Base-by-base conservation (phyloP, 2,329 filamentous ascomycete genomes). In the Neodidymelliopsis sp. region DNA sequence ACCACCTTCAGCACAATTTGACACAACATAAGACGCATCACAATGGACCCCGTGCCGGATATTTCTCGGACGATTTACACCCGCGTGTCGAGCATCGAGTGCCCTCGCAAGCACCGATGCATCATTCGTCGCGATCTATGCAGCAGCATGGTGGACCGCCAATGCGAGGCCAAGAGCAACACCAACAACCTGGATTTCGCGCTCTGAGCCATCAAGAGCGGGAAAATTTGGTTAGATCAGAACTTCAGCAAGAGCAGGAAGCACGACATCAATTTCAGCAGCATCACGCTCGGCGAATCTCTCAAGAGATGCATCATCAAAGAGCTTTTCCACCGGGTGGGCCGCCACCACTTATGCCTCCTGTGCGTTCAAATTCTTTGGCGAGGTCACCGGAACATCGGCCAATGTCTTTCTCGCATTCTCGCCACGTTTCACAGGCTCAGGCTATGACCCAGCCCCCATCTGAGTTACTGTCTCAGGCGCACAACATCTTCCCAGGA, bases 1-100 rank as follows among this genome's bases (percentile, higher is more conserved):
- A 67, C 25, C 66, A 62, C 34, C 64, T 63, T 15, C 60, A 64
- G 42, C 63, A 62, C 24, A 53, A 57, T 16, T 43, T 63, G 18
- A 59, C 66, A 10, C 69, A 68, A 25, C 59, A 65, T 15, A 70
- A 69, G 40, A 49, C 60, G 19, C 60, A 63, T 29, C 60, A 62
- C 33, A 57, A 56, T 24, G 67, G 65, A 11, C 71, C 71, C 50
- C 65, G 59, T 38, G 61, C 65, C 30, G 71, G 71, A 2, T 74
- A 63, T 46, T 74, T 74, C 40, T 70, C 69, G 11, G 67, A 73
- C 40, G 66, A 70, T 13, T n/a, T 61, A 16, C 55, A 61, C 6
- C 27, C 60, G 6, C 67, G 69, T 24, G 42, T 58, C 8, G 70
- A 73, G 11, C 61, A 55, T 38, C 62, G 70, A 27, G 62, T 60